A percentile compares a stretch with the other conserved stretches of the same genome.
Conservation (phyloP, 2,329 filamentous ascomycete species). For the Trichocomaceae sp. region DNA sequence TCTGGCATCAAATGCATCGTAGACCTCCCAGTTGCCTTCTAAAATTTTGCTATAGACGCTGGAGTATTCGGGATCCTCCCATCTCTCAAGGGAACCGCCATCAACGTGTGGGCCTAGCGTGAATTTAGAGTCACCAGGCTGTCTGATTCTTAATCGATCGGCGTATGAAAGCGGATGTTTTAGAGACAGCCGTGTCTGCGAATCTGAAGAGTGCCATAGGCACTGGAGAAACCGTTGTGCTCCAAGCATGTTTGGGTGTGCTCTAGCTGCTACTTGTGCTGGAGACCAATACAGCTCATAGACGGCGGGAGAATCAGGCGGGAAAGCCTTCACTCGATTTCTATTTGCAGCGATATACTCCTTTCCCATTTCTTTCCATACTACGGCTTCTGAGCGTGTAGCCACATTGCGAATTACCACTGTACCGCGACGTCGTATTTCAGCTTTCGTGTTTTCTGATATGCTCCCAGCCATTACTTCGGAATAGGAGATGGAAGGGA, state of each 20-base stretch:
- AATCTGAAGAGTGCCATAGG: constrained; percentile 56
- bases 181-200: constrained; percentile 43
- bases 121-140: constrained; percentile 63
- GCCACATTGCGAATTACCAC: constrained; percentile 62
- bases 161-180: constrained; percentile 61
- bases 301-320: constrained; percentile 59
- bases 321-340: constrained; percentile 52
- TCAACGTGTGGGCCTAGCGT: constrained; percentile 68
- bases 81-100: constrained; percentile 67
- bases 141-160: constrained; percentile 64
- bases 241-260: constrained; percentile 57
- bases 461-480: constrained; percentile 35
- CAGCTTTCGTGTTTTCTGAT: constrained; percentile 33
- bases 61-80: constrained; percentile 65
- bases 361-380: constrained; percentile 58
- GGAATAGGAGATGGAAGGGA: constrained; percentile 38
- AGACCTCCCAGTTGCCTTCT: constrained; percentile 67
- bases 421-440: constrained; percentile 54
- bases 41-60: constrained; percentile 68
- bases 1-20: constrained; percentile 74
- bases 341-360: constrained; percentile 60
- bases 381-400: constrained; percentile 55
- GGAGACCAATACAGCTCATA: constrained; percentile 43
- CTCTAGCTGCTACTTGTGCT: constrained; percentile 59
- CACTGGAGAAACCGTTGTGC: constrained; percentile 58